These are phyloP conservation scores for Nicotiana attenuata DNA, from an alignment of 257 asterid species.

Conservation along the genomic window DNA sequence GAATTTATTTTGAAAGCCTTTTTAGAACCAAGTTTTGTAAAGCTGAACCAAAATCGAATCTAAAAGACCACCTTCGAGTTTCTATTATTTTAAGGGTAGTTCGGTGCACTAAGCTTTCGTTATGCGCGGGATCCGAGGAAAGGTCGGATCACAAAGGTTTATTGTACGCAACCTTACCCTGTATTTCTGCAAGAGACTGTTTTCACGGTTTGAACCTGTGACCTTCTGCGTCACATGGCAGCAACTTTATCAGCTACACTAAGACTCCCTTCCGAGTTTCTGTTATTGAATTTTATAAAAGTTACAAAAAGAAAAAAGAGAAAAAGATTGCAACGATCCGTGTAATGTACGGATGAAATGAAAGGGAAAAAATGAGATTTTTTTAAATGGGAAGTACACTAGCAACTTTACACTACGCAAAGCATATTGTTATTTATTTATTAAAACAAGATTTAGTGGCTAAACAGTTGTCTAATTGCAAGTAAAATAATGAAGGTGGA, in stretches of 20 bases:
- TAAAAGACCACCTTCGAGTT: neutral
- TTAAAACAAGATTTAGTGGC: constrained; percentile 16
- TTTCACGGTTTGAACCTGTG: no score
- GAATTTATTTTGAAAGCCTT: neutral
- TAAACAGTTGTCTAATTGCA: constrained; percentile 15
- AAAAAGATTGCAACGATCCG: constrained; percentile 7
- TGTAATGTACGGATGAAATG: constrained; percentile 30
- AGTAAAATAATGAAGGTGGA: constrained; percentile 2
- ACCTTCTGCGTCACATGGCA: no score
- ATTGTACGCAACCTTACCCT: no score
- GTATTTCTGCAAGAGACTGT: no score
- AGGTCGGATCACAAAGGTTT: no score
- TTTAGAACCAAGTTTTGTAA: neutral
- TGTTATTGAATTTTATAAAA: neutral
- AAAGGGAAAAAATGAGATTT: neutral
- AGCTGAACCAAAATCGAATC: neutral
- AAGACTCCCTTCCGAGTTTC: neutral
- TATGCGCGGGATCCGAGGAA: no score
- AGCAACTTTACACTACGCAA: constrained; percentile 10
- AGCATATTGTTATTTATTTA: constrained; percentile 10
- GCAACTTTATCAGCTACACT: no score
- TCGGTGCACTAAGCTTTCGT: no score
- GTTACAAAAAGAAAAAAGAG: neutral
- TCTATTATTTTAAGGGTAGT: no score
- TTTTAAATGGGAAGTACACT: constrained; percentile 1